Conservation (phyloP, 257 asterid species). For the Osmanthus fragrans region DNA sequence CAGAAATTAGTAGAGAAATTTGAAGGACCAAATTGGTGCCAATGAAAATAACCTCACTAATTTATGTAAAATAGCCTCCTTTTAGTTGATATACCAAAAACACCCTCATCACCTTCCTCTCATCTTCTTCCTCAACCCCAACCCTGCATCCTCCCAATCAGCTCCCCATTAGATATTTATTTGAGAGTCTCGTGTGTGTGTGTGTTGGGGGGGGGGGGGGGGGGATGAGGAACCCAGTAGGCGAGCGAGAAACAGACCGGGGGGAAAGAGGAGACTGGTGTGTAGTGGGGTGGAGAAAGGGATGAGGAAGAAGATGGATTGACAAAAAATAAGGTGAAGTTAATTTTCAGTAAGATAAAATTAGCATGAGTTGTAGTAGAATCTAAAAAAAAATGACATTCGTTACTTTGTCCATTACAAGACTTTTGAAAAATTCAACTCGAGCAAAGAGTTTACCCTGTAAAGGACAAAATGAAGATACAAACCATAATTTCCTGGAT, state of each 20-base stretch:
- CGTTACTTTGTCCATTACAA: not conserved
- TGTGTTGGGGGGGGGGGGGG: not conserved
- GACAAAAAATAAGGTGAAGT: not conserved
- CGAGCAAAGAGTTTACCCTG: not conserved
- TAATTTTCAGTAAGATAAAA: not conserved
- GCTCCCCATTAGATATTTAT: not conserved
- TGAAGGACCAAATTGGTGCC: not conserved
- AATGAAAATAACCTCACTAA: not conserved
- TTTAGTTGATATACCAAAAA: not conserved
- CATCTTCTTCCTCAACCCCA: not conserved
- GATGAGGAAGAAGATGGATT: not conserved
- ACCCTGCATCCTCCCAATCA: not conserved
- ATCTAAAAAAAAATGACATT: too few species aligned
- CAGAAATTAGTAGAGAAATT: slow-evolving; percentile 14
- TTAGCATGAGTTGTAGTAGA: not conserved
- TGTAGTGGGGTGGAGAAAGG: not conserved
- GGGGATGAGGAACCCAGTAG: not conserved
- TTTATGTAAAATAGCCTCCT: not conserved
- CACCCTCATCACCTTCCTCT: not conserved
- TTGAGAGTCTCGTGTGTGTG: not conserved
- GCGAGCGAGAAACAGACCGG: not conserved
- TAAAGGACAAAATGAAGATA: not conserved
- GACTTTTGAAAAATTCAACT: not conserved
- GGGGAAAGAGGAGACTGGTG: not conserved
- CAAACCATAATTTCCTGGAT: slow-evolving; percentile 2